Conservation (phyloP, 1,284 basidiomycete genomes). For the Singerocomus inundabilis region DNA sequence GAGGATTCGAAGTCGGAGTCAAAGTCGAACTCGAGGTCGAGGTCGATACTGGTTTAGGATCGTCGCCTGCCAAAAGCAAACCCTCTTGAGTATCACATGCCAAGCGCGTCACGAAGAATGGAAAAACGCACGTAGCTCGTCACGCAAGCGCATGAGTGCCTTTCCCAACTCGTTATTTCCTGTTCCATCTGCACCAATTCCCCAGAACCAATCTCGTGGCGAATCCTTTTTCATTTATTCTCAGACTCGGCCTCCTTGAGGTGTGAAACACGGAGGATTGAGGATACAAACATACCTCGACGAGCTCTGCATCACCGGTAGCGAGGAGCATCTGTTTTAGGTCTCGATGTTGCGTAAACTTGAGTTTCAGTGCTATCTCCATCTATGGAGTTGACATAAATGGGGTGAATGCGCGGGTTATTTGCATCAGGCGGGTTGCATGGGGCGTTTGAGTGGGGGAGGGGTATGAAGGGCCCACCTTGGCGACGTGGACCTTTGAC, state of each 20-base stretch:
- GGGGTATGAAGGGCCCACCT: constrained; percentile 17
- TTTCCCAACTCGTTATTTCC: constrained; percentile 47
- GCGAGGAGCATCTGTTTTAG: constrained; percentile 37
- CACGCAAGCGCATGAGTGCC: constrained; percentile 38
- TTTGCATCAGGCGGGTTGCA: constrained; percentile 1
- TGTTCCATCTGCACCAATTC: constrained; percentile 36
- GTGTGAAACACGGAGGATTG: neutral
- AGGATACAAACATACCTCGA: constrained; percentile 29
- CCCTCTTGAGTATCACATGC: constrained; percentile 8
- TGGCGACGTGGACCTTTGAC: constrained; percentile 31
- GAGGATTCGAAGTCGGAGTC: constrained; percentile 8
- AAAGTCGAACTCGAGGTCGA: too few relatives aligned
- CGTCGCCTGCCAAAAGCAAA: constrained; percentile 9
- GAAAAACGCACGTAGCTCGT: constrained; percentile 23
- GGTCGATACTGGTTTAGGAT: too few relatives aligned
- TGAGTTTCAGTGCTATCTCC: constrained; percentile 40
- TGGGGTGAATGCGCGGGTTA: too few relatives aligned
- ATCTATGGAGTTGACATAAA: constrained; percentile 27
- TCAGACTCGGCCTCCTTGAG: neutral
- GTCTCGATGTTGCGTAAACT: constrained; percentile 43
- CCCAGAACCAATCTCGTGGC: constrained; percentile 44
- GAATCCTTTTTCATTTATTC: constrained; percentile 33
- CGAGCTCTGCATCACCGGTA: constrained; percentile 36
- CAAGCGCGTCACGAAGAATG: neutral
- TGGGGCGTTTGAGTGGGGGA: neutral